Evolutionary conservation across 2,329 filamentous ascomycete genomes (phyloP), one percentile per base, ranked within the genome.

Genomic region (Teratosphaeria epicoccoides): DNA sequence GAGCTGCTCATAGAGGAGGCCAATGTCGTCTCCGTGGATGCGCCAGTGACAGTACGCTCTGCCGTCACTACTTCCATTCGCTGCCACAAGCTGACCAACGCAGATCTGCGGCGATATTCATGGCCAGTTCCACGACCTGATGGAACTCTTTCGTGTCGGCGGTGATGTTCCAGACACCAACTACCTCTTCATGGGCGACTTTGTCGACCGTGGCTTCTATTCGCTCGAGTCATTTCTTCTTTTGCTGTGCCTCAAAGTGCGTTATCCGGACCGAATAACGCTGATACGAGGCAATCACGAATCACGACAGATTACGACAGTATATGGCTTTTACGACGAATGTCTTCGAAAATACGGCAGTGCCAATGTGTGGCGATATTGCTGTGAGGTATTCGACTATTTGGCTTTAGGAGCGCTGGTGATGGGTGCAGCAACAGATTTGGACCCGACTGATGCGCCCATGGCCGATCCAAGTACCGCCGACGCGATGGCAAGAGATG

Each of bases 301-400:
- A 71, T 96, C 90, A 44, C 83, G 91, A 53, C 91, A 97, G 70
- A 97, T 97, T 59, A 97, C 91, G 22, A 95, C 88, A 4, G 91
- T 97, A 12, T 97, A 97, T 68, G 91, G 91, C 56, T 97, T 97
- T 74, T 97, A 97, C 73, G 91, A 97, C 66, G 91, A 97, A 73
- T 97, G 91, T 65, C 77, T 96, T 57, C 80, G 91, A 50, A 97
- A 97, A 72, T 97, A 97, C 65, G 91, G 91, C 55, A 95, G 86
- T 66, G 90, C 91, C 33, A 97, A 96, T 63, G 91, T 97, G 1
- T 97, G 91, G 91, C 80, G 88, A 50, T 75, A 96, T 67, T 98
- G 90, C 74, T 96, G 90, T 71, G 93, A 98, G 63, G 87, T 97
- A 3, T 98, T 98, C 67, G 91, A 98, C 72, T 97, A 96, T 69